These are phyloP conservation scores for rapeseed (Brassica napus) DNA, from an alignment of 345 rosid species.

Conservation along the genomic window DNA sequence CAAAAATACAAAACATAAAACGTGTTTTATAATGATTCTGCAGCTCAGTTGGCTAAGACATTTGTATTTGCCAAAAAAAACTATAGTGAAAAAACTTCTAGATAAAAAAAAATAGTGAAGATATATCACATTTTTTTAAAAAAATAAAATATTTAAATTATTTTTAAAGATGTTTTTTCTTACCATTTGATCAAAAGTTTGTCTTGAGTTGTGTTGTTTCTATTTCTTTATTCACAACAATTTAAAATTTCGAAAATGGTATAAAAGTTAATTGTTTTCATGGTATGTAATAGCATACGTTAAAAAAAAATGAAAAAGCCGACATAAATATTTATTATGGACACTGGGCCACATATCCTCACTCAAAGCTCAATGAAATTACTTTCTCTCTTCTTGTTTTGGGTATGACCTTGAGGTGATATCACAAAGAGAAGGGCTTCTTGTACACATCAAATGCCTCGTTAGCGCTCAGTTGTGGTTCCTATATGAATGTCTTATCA, in stretches of 20 bases:
- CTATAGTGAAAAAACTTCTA: not conserved
- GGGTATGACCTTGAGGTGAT: not conserved
- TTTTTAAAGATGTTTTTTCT: not conserved
- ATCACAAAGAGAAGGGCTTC: conserved; percentile 59
- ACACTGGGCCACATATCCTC: not conserved
- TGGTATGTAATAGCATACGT: too few species aligned
- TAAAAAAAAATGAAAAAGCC: not conserved
- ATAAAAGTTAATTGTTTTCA: too few species aligned
- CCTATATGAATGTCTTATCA: conserved; percentile 45
- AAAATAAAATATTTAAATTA: not conserved
- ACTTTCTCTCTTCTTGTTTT: not conserved
- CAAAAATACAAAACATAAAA: not conserved
- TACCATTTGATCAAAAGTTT: not conserved
- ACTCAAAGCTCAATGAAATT: conserved; percentile 9
- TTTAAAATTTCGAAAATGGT: too few species aligned
- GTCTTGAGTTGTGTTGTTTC: too few species aligned
- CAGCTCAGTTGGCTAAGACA: too few species aligned
- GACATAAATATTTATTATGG: not conserved
- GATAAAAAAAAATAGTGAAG: not conserved
- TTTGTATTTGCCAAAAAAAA: not conserved
- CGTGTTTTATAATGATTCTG: too few species aligned
- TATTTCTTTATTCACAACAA: too few species aligned
- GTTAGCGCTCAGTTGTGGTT: conserved; percentile 74
- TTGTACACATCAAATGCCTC: conserved; percentile 62
- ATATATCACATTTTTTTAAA: not conserved